Percentiles rank a stretch among this genome's conserved stretches.
Conservation (phyloP, 257 asterid genomes). For the Solanum corneliomulleri region DNA sequence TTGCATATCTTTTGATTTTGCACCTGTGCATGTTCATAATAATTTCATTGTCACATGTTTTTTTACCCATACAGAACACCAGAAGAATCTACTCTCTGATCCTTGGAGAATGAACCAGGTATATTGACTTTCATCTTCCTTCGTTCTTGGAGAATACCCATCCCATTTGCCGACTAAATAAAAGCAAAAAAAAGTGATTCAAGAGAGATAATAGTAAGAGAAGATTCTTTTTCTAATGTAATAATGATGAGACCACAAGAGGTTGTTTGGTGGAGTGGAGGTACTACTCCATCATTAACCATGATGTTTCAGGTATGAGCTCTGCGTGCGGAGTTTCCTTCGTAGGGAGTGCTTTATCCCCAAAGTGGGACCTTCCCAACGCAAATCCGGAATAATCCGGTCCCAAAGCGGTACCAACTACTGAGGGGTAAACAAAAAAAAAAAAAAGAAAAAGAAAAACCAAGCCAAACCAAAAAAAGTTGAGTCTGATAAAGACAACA, state of each 20-base stretch:
- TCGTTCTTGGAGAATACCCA: background rate
- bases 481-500: background rate
- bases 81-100: constrained; percentile 87
- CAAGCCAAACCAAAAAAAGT: background rate
- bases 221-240: background rate
- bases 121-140: background rate
- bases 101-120: constrained; percentile 98
- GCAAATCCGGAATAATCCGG: background rate
- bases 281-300: background rate
- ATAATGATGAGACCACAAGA: background rate
- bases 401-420: background rate
- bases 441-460: background rate
- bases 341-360: background rate
- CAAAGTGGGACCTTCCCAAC: background rate
- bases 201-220: background rate
- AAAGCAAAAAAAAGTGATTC: background rate
- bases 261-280: background rate
- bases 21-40: constrained; percentile 1
- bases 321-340: background rate
- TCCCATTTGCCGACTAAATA: background rate
- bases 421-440: background rate
- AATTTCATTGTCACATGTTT: constrained; percentile 2
- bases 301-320: background rate
- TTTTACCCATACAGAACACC: constrained; percentile 51
- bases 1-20: background rate